These are phyloP conservation scores for Pseudotsuga menziesii DNA, from an alignment of 75 land plant genomes.

Conservation along the genomic window DNA sequence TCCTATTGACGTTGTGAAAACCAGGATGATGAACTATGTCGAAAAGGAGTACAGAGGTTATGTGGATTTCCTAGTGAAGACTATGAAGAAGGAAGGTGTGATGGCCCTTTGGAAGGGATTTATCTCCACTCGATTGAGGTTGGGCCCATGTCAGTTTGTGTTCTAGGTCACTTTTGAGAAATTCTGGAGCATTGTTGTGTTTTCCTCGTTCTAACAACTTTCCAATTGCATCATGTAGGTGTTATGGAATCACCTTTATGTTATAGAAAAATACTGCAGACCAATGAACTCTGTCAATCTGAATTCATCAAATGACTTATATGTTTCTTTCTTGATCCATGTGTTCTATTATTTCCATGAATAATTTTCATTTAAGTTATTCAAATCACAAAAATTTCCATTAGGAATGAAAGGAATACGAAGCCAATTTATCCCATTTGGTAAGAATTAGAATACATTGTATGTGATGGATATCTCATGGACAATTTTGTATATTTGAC, in stretches of 20 bases:
- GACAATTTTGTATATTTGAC: no score
- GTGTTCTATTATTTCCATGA: no score
- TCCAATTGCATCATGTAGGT: background rate
- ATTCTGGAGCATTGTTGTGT: constrained; percentile 50
- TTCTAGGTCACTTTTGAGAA: constrained; percentile 95
- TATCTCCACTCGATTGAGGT: constrained; percentile 87
- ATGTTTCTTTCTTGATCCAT: no score
- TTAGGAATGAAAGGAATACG: no score
- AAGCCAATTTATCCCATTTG: no score
- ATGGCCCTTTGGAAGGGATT: constrained; percentile 92
- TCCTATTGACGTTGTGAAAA: constrained; percentile 94
- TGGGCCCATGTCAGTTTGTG: constrained; percentile 95
- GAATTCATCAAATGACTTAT: no score
- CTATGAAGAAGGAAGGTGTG: constrained; percentile 74
- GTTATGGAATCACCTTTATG: background rate
- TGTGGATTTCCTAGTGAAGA: constrained; percentile 75
- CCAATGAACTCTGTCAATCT: no score
- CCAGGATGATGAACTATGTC: constrained; percentile 91
- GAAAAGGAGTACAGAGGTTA: constrained; percentile 54
- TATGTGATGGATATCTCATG: no score
- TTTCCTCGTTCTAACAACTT: constrained; percentile 56
- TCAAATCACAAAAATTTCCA: no score
- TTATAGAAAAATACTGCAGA: no score
- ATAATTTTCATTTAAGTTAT: no score
- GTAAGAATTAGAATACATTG: no score